Percentiles rank a stretch among this genome's conserved stretches.
Conservation (phyloP, 129 eudicot species). For the Kitagawia praeruptora region DNA sequence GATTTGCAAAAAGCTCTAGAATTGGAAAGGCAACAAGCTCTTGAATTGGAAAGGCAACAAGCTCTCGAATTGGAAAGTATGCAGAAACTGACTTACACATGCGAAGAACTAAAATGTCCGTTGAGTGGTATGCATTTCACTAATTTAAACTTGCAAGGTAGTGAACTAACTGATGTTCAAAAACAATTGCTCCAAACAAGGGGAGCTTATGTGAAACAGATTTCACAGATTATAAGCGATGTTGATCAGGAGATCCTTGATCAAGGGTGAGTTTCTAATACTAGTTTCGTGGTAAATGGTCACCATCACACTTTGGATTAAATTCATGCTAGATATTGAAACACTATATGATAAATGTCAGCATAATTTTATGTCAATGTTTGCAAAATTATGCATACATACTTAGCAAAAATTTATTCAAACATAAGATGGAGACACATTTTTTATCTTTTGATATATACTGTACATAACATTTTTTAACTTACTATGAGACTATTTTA, state of each 20-base stretch:
- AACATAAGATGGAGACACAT: no score
- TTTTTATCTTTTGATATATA: no score
- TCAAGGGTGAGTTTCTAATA: constrained; percentile 49
- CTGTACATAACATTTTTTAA: no score
- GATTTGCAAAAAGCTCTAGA: constrained; percentile 70
- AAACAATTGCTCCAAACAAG: constrained; percentile 72
- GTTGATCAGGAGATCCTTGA: constrained; percentile 72
- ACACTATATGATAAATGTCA: no score
- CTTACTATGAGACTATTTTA: neutral
- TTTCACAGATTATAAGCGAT: constrained; percentile 69
- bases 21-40: constrained; percentile 64
- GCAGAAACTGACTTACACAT: constrained; percentile 79
- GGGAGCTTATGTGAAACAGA: constrained; percentile 78
- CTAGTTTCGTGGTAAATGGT: neutral
- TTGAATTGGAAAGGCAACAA: constrained; percentile 58
- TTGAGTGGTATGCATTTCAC: constrained; percentile 80
- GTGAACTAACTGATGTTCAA: constrained; percentile 65
- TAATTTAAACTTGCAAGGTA: constrained; percentile 62
- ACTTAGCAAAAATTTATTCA: no score
- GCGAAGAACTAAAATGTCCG: constrained; percentile 72
- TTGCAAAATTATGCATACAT: no score
- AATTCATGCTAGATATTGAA: no score
- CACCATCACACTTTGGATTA: no score
- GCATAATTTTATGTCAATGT: no score
- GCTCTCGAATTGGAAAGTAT: constrained; percentile 47